Percentiles rank a stretch among this genome's conserved stretches.
Conservation (phyloP, 1,284 basidiomycete genomes). For the Trametes pubescens region DNA sequence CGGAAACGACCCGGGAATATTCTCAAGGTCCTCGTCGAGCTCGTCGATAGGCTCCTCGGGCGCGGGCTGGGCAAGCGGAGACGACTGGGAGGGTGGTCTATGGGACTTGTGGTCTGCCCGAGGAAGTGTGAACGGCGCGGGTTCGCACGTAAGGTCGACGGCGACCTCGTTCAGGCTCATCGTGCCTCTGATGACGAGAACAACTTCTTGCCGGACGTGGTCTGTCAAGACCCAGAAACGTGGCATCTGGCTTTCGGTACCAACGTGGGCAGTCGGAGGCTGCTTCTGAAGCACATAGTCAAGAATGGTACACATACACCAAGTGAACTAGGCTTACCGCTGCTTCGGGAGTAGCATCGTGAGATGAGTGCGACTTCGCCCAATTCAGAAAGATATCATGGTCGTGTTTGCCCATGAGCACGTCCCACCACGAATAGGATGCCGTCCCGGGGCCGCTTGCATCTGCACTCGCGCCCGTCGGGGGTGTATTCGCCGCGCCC, state of each 20-base stretch:
- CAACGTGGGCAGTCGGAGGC: slow-evolving; percentile 56
- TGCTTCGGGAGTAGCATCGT: slow-evolving; percentile 12
- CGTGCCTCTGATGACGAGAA: slow-evolving; percentile 81
- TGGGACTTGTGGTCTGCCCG: slow-evolving; percentile 8
- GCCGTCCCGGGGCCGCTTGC: slow-evolving; percentile 29
- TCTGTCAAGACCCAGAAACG: slow-evolving; percentile 85
- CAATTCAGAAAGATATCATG: slow-evolving; percentile 78
- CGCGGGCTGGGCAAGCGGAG: slow-evolving; percentile 41
- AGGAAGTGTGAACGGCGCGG: slow-evolving; percentile 66
- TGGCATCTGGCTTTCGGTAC: slow-evolving; percentile 77
- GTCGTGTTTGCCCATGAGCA: slow-evolving; percentile 78
- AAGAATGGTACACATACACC: neutral
- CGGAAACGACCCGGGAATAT: slow-evolving; percentile 43
- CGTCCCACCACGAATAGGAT: slow-evolving; percentile 81
- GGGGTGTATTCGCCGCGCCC: neutral
- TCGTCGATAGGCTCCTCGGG: slow-evolving; percentile 24
- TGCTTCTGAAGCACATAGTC: slow-evolving; percentile 4
- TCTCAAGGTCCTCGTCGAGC: slow-evolving; percentile 39
- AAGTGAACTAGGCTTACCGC: slow-evolving; percentile 5
- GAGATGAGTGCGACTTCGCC: slow-evolving; percentile 44
- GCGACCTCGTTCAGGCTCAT: slow-evolving; percentile 86
- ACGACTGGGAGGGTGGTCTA: slow-evolving; percentile 1
- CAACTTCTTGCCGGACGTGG: slow-evolving; percentile 73
- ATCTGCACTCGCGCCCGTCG: slow-evolving; percentile 11
- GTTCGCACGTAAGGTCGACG: slow-evolving; percentile 83